Evolutionary conservation across 2,329 filamentous ascomycete species (phyloP), one percentile per base, ranked within the genome.

Genomic region (Cercospora zeina): DNA sequence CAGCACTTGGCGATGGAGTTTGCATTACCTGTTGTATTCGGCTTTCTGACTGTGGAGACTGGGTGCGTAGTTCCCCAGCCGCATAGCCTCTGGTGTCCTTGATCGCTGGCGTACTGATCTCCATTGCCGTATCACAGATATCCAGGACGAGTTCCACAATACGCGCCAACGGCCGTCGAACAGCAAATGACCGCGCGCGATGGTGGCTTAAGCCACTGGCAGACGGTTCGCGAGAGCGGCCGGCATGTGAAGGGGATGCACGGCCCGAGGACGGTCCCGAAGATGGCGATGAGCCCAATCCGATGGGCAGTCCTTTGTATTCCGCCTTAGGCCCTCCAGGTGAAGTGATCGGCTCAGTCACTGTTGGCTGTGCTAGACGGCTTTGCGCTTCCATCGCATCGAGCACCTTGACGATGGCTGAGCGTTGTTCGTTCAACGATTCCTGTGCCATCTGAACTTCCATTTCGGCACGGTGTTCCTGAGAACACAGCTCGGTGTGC

Each of bases 371-470:
- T 4, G 76, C 82, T 21, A 88, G 85, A 67, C 88, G 87, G 68
- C 87, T 85, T 56, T 90, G 85, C 61, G 89, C 87, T 76, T 99
- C 95, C 42, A 97, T 82, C 19, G 90, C 91, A 78, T 99, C 96
- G 10, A 99, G 83, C 8, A 99, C 92, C 75, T 89, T 96, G 73
- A 99, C 95, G 70, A 99, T 96, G 39, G 90, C 85, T 76, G 96
- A 93, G 5, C 95, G 89, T 77, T 99, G 95, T 72, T 99, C 95
- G 6, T 88, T 89, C 54, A 99, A 80, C 65, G 86, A 91, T 73
- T 99, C 95, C 72, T 99, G 95, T 5, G 93, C 87, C 82, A 97
- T 89, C 74, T 99, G 93, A 3, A 99, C 92, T 70, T 97, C 93
- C 90, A 97, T 96, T 75, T 99, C 95, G 0, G 95, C 93, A 56